Evolutionary conservation across 768 basidiomycete genomes (phyloP).

Genomic region (Crucibulum laeve): DNA sequence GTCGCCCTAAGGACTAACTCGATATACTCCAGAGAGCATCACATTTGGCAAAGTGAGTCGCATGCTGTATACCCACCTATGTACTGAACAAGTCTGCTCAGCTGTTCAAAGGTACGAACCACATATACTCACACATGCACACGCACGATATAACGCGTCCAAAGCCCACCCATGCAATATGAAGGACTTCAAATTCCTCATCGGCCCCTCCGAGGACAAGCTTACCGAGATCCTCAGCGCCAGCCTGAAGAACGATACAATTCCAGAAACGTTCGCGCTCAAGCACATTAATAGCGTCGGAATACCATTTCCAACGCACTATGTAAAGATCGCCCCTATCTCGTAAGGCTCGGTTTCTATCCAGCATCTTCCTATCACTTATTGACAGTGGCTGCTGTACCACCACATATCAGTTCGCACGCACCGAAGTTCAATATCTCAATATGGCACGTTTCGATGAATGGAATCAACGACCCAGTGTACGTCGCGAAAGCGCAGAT

Average conservation of each 20-base stretch:
- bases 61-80: constrained; percentile 2
- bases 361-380: constrained; percentile 1
- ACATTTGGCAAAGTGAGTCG: constrained; percentile 75
- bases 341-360: constrained; percentile 42
- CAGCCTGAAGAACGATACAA: constrained; percentile 59
- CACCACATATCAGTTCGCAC: constrained; percentile 73
- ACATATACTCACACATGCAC: background rate
- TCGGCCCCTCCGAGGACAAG: constrained; percentile 61
- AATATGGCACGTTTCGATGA: constrained; percentile 68
- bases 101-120: constrained; percentile 37
- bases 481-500: constrained; percentile 52
- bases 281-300: constrained; percentile 52
- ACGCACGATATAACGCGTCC: constrained; percentile 2
- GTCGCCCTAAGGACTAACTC: background rate
- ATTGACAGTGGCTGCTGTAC: background rate
- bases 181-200: constrained; percentile 75
- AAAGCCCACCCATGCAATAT: constrained; percentile 83
- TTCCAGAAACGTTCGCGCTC: constrained; percentile 61
- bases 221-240: constrained; percentile 66
- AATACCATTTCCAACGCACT: constrained; percentile 59
- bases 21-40: constrained; percentile 48
- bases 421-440: constrained; percentile 73
- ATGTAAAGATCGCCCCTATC: constrained; percentile 70
- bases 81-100: constrained; percentile 16
- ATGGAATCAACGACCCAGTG: constrained; percentile 51